phyloP scores from a whole-genome alignment of 306 rosid genomes.

The Carpinus fangiana region DNA sequence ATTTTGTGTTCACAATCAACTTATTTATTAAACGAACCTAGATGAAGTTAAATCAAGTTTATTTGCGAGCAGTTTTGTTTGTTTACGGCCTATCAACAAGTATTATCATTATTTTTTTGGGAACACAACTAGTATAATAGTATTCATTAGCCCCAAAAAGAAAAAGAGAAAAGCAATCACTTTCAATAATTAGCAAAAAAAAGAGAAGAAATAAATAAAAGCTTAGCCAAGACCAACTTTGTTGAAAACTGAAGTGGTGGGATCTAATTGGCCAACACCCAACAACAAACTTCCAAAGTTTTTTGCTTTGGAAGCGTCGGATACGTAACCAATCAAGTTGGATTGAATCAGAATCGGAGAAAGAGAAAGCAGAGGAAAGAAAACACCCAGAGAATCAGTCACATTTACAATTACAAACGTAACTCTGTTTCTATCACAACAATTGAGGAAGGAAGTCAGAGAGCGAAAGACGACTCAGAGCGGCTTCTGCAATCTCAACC shows the following conservation, averaged over 20 bases:
- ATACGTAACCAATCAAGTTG: constrained; percentile 20
- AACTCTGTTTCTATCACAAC: background rate
- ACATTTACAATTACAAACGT: background rate
- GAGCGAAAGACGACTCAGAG: background rate
- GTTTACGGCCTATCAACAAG: too few relatives aligned
- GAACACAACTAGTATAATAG: too few relatives aligned
- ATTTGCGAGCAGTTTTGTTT: too few relatives aligned
- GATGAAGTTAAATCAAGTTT: rapidly evolving
- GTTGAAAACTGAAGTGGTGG: constrained; percentile 14
- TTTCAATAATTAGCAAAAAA: background rate
- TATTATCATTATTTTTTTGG: too few relatives aligned
- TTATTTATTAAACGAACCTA: too few relatives aligned
- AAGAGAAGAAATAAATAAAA: background rate
- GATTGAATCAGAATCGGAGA: background rate
- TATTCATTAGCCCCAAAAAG: too few relatives aligned
- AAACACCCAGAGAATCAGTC: background rate
- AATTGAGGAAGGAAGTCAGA: background rate
- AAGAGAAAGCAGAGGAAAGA: background rate
- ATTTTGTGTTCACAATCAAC: too few relatives aligned
- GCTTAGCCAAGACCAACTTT: too few relatives aligned
- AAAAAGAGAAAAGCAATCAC: background rate
- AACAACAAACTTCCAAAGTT: background rate
- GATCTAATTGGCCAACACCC: constrained; percentile 25
- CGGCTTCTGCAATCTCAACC: constrained; percentile 20
- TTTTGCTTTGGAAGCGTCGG: constrained; percentile 12